Conservation (phyloP, 768 basidiomycete species). For the Termitomyces sp. region DNA sequence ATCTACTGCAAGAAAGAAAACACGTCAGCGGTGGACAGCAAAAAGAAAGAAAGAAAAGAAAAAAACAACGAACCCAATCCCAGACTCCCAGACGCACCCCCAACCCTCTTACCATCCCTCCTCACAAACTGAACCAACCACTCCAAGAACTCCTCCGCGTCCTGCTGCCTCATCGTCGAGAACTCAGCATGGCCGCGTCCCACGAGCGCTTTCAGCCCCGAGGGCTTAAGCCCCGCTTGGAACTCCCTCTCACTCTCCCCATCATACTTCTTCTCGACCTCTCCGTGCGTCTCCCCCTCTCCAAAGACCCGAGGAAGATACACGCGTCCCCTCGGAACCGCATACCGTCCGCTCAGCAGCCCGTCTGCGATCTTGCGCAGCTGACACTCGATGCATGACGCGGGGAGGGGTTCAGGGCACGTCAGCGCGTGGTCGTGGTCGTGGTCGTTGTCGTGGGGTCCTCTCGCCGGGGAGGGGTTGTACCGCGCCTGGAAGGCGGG, state of each 20-base stretch:
- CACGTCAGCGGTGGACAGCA: background rate
- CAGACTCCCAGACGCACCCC: conserved; percentile 19
- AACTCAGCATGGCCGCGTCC: conserved; percentile 95
- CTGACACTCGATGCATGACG: conserved; percentile 91
- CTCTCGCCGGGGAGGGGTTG: conserved; percentile 17
- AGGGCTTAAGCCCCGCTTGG: conserved; percentile 82
- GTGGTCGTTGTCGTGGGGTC: background rate
- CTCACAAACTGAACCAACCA: conserved; percentile 74
- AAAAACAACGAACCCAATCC: conserved; percentile 17
- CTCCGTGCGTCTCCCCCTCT: conserved; percentile 21
- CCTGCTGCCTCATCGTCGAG: conserved; percentile 94
- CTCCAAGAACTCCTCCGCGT: conserved; percentile 91
- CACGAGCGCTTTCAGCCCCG: conserved; percentile 81
- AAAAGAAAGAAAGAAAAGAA: background rate
- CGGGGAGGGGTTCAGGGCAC: conserved; percentile 68
- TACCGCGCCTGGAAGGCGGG: conserved; percentile 75
- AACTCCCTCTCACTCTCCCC: conserved; percentile 39
- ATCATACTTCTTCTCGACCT: conserved; percentile 25
- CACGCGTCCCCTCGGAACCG: conserved; percentile 44
- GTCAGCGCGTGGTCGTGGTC: conserved; percentile 57
- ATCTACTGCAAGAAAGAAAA: conserved; percentile 38
- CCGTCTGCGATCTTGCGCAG: conserved; percentile 92
- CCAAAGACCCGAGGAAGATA: background rate
- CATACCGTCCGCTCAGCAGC: conserved; percentile 88
- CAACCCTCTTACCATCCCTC: conserved; percentile 36